Percentiles rank a stretch among this genome's conserved stretches.
These are phyloP conservation scores for Lecanicillium sp. DNA, from an alignment of 2,329 filamentous ascomycete genomes.

Conservation along the genomic window DNA sequence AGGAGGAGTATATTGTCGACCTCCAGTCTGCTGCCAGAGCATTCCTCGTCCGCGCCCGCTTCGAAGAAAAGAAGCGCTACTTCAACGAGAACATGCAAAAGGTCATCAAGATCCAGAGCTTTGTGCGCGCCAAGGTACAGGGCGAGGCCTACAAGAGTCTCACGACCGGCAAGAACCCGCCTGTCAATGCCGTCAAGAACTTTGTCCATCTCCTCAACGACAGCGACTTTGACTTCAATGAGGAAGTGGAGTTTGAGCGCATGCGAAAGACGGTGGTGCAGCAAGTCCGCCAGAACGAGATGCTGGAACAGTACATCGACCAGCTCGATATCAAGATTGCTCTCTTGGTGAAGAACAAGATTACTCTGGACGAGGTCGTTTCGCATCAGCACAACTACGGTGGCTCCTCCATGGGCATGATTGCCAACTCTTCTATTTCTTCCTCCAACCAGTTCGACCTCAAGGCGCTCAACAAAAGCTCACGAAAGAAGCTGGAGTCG, in stretches of 20 bases:
- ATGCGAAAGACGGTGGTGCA: slow-evolving; percentile 94
- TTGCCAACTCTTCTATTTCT: slow-evolving; percentile 82
- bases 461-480: slow-evolving; percentile 95
- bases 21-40: slow-evolving; percentile 71
- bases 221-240: slow-evolving; percentile 97
- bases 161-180: slow-evolving; percentile 92
- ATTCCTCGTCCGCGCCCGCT: slow-evolving; percentile 65
- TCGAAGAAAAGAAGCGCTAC: slow-evolving; percentile 78
- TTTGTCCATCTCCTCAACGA: slow-evolving; percentile 97
- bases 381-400: slow-evolving; percentile 96
- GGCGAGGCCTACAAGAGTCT: slow-evolving; percentile 97
- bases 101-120: slow-evolving; percentile 97
- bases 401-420: slow-evolving; percentile 70
- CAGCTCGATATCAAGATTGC: slow-evolving; percentile 99
- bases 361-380: slow-evolving; percentile 94
- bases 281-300: slow-evolving; percentile 93
- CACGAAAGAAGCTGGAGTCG: slow-evolving; percentile 86
- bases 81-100: slow-evolving; percentile 98
- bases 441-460: slow-evolving; percentile 92
- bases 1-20: slow-evolving; percentile 70
- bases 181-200: slow-evolving; percentile 93
- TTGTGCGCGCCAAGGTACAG: slow-evolving; percentile 89
- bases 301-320: slow-evolving; percentile 95
- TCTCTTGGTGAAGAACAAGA: slow-evolving; percentile 97
- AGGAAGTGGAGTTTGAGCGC: slow-evolving; percentile 94